Percentiles rank a stretch among this genome's conserved stretches.
Conservation (phyloP, 192 early-diverging fungal species). For the Coemansia sp. region DNA sequence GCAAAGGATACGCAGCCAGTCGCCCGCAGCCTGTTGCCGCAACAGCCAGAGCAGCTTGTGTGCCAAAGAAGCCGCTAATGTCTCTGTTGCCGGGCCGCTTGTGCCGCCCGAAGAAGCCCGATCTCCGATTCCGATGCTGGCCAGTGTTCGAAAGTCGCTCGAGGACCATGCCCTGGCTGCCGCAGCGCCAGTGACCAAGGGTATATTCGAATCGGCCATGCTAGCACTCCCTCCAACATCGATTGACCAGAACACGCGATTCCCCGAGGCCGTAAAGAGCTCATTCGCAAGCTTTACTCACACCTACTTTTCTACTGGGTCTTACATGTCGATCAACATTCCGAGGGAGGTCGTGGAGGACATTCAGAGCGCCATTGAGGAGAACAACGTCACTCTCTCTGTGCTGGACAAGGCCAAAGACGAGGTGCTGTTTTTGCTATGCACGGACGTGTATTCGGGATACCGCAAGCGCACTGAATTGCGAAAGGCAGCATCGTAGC, state of each 20-base stretch:
- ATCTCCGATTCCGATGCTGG: slow-evolving; percentile 4
- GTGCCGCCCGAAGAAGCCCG: background rate
- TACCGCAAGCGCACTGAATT: slow-evolving; percentile 27
- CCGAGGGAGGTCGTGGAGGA: slow-evolving; percentile 18
- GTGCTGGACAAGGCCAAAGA: slow-evolving; percentile 45
- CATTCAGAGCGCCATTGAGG: slow-evolving; percentile 25
- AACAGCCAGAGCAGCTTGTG: background rate
- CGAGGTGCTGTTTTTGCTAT: slow-evolving; percentile 42
- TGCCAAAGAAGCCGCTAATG: background rate
- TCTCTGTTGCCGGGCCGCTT: background rate
- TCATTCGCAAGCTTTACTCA: slow-evolving; percentile 21
- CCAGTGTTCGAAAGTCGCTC: slow-evolving; percentile 1
- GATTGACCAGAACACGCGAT: slow-evolving; percentile 22
- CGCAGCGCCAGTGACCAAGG: slow-evolving; percentile 31
- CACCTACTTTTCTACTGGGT: slow-evolving; percentile 28
- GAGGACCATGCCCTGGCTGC: slow-evolving; percentile 18
- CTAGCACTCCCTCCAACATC: slow-evolving; percentile 18
- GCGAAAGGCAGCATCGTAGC: background rate
- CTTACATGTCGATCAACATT: slow-evolving; percentile 36
- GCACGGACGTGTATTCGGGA: slow-evolving; percentile 36
- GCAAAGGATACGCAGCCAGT: background rate
- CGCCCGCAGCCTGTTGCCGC: background rate
- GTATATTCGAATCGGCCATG: slow-evolving; percentile 43
- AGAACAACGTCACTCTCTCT: slow-evolving; percentile 28
- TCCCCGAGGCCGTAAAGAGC: slow-evolving; percentile 34